Evolutionary conservation across 2,329 filamentous ascomycete genomes (phyloP).

Genomic region (Fusarium vanettenii): DNA sequence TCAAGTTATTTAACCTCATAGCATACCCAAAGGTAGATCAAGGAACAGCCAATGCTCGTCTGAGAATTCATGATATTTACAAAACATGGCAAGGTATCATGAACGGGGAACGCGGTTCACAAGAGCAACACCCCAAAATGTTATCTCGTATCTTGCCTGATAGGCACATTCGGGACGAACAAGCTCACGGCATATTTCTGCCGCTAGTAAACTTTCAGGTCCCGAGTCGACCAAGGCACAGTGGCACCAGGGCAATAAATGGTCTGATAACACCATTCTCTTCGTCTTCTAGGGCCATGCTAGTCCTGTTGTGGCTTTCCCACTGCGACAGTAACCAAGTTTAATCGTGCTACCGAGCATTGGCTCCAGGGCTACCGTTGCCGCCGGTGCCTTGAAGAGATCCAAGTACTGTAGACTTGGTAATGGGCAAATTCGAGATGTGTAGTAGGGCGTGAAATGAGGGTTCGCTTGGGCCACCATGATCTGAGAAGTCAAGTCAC

Average conservation of each 20-base stretch:
- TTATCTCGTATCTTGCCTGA: neutral
- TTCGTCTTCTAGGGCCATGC: neutral
- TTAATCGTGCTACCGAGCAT: neutral
- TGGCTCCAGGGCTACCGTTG: neutral
- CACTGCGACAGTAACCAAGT: neutral
- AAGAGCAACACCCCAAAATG: neutral
- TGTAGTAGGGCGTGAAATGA: neutral
- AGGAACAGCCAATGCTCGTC: no score
- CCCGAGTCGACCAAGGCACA: neutral
- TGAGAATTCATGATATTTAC: neutral
- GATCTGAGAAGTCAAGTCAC: constrained; percentile 4
- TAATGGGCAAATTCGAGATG: neutral
- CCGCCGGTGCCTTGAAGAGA: neutral
- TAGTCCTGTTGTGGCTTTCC: neutral
- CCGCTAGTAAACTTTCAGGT: neutral
- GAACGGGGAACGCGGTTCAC: neutral
- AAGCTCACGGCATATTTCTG: neutral
- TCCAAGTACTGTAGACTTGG: neutral
- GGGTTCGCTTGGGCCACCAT: neutral
- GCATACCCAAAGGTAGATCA: no score
- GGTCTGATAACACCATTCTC: neutral
- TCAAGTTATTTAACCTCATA: no score
- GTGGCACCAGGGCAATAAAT: neutral
- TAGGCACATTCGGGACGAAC: neutral
- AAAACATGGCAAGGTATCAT: neutral